Conservation (phyloP, 1,284 basidiomycete species). For the Ceratobasidium sp. region DNA sequence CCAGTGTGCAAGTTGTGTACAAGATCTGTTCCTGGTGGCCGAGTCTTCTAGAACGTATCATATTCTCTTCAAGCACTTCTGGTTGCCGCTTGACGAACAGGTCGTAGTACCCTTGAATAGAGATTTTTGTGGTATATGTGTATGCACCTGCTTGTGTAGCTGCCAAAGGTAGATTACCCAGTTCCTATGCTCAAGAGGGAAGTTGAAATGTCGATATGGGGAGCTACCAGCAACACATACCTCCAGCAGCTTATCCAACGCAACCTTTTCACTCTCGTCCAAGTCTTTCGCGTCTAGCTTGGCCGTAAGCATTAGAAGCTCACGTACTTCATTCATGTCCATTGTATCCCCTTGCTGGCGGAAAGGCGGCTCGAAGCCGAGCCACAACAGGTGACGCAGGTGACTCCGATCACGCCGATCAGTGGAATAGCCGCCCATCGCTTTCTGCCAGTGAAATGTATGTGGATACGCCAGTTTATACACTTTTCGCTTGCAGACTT, state of each 20-base stretch:
- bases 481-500: no score
- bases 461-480: no score
- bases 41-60: not conserved
- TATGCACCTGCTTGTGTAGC: slow-evolving; percentile 30
- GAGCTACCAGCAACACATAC: not conserved
- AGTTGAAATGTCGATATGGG: not conserved
- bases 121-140: not conserved
- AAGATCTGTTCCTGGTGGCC: slow-evolving; percentile 3
- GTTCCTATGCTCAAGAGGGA: not conserved
- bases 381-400: no score
- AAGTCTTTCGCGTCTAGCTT: not conserved
- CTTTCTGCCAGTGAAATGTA: no score
- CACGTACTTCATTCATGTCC: not conserved
- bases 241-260: not conserved
- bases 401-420: no score
- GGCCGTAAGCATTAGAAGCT: not conserved
- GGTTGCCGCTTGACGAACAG: not conserved
- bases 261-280: not conserved
- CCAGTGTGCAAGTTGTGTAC: slow-evolving; percentile 14
- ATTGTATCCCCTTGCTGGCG: no score
- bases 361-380: no score
- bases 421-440: no score
- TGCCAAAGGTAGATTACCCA: slow-evolving; percentile 7
- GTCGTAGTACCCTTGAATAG: slow-evolving; percentile 1
- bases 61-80: not conserved